Base-by-base conservation (phyloP, 768 basidiomycete species). In the Nidula microcarpa region DNA sequence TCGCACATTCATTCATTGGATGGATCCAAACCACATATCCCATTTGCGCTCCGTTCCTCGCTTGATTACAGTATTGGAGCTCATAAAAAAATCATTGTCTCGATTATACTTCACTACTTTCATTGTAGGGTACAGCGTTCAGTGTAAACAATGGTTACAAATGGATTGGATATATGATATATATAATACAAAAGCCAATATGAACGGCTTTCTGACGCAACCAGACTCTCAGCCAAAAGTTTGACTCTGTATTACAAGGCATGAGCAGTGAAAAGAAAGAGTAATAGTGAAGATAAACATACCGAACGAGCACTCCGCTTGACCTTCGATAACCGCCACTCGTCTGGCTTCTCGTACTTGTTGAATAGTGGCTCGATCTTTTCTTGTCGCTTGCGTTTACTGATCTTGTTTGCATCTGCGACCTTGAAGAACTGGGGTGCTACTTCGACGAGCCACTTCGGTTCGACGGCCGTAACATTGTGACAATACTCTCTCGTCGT, bases 351-450 rank as follows among this genome's bases (percentile, higher is more conserved):
- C 75, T 94, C 92, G 70, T 90, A 94, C 67, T 96, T 94, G 78
- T 98, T 97, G 75, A 71, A 97, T 65, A 98, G 69, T 6, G 96
- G 96, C 65, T 96, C 93, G 58, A 97, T 97, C 82, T 94, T 97
- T 76, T 96, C 94, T 68, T 94, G 89, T 69, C 81, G 85, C 79
- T 97, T 98, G 59, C 94, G 82, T 70, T 95, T 96, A 65, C 91
- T 94, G 73, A 98, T 96, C 72, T 97, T 98, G 74, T 94, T 95
- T 50, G 85, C 90, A 69, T 98, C 97, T 2, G 96, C 94, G 43
- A 99, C 94, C 70, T 91, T 92, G 87, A 98, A 99, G 80, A 97
- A 98, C 55, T 95, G 94, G 1, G 97, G 96, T 6, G 96, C 97
- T 18, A 96, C 94, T 64, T 99, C 95, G 14, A 94, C 91, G 6